Base-by-base conservation (phyloP, 176 grass and related monocot species). In the Tillandsia fasciculata region DNA sequence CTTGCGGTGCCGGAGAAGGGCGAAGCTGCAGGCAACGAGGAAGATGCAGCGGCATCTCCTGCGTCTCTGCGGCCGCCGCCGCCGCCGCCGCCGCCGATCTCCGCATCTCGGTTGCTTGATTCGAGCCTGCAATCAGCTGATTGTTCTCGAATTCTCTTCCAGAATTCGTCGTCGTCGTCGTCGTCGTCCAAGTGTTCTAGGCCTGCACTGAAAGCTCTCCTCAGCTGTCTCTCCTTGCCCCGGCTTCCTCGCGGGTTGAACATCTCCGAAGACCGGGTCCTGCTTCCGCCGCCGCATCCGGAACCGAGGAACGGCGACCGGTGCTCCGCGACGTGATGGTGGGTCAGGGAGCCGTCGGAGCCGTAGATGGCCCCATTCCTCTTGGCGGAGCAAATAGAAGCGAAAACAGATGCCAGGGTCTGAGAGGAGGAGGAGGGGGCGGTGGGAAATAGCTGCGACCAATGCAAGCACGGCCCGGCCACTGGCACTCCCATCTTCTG, bases 141-240 rank as follows among this genome's bases (percentile, higher is more conserved):
- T 15, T 88, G 74, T 75, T 99, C 86, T 70, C 88, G 82, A 72
- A 99, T 82, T 66, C 80, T 86, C 84, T 70, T 72, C 22, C 81
- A 51, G 12, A 92, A 87, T 52, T 90, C 89, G 52, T 84, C 81
- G 1, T 86, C 81, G 24, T 20, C 20, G 8, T 81, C 84, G 10
- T 88, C 84, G 59, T 80, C 80, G 51, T 20, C 80, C 13, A 92
- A 77, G 73, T 63, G 66, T 10, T 80, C 79, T 6, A 90, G 63
- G 78, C 85, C 87, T 0, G 86, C 82, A 66, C 87, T 90, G 66
- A 77, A 49, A 15, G 84, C 84, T 48, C 84, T 69, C 17, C 80
- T 52, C 64, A 72, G 52, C 15, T 70, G 64, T 57, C 70, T 64
- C 68, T 65, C 69, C 14, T 29, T 48, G 3, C 78, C 72, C 47